Evolutionary conservation across 2,329 filamentous ascomycete genomes (phyloP).

Genomic region (Paracorniculantispora psalliotae): DNA sequence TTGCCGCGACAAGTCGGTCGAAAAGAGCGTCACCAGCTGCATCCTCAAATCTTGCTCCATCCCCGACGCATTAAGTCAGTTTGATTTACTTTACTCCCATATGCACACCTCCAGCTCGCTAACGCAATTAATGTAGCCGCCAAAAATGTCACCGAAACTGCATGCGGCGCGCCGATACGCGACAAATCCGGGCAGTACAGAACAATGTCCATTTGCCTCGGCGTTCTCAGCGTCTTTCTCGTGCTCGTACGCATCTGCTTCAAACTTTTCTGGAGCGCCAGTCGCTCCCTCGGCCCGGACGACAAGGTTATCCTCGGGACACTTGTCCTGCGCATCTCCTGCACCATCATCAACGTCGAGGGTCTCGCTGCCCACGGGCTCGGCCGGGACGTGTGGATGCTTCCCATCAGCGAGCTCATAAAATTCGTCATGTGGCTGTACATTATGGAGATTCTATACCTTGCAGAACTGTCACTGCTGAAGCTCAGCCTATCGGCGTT

Average conservation of each 20-base stretch:
- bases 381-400: constrained; percentile 47
- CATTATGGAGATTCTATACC: constrained; percentile 40
- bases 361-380: constrained; percentile 36
- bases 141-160: constrained; percentile 21
- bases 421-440: constrained; percentile 40
- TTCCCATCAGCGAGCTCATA: constrained; percentile 36
- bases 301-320: constrained; percentile 32
- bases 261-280: constrained; percentile 29
- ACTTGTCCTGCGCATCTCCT: constrained; percentile 25
- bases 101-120: neutral
- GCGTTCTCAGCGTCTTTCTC: constrained; percentile 33
- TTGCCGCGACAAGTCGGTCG: neutral
- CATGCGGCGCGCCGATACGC: constrained; percentile 24
- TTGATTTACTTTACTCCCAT: neutral
- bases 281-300: constrained; percentile 32
- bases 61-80: neutral
- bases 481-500: constrained; percentile 51
- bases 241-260: constrained; percentile 37
- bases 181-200: constrained; percentile 30
- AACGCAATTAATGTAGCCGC: neutral
- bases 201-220: constrained; percentile 29
- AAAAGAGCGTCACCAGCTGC: neutral
- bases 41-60: constrained; percentile 1
- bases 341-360: constrained; percentile 27
- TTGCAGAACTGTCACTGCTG: constrained; percentile 39